Base-by-base conservation (phyloP, 768 basidiomycete species). In the Hydnomerulius pinastri region DNA sequence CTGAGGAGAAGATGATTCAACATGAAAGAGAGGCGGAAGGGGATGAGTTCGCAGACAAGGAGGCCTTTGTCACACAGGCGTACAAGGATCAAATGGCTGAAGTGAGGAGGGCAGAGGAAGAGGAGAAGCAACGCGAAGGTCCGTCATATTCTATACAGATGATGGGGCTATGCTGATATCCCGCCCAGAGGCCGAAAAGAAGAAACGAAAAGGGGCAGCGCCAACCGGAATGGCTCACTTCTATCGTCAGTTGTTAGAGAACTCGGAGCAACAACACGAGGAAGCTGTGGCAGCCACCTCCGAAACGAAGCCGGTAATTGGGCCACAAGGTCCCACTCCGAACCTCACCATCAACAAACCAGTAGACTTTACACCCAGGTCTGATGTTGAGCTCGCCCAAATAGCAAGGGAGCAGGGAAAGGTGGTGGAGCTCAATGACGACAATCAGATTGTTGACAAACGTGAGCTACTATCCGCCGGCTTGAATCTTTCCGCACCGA, bases 1-100 rank as follows among this genome's bases (percentile, higher is more conserved):
- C 97, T 0, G 97, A 99, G 69, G 96, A 98, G 71, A 98, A 98
- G 77, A 88, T 96, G 88, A 87, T 98, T 65, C 90, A 95, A 66
- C 79, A 82, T 37, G 97, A 98, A 68, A 81, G 97, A 18, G 92
- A 95, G 71, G 73, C 79, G 17, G 97, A 99, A 71, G 97, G 97
- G 0, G 94, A 94, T 54, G 81, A 93, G 66, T 99, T 92, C 66
- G 79, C 79, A 49, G 97, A 92, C 73, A 98, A 95, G 74, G 97
- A 98, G 47, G 78, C 85, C n/a, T 99, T 98, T 61, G 96, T 98
- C 43, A 99, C 97, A 1, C 91, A 93, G 62, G 93, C 92, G 20
- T 99, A 99, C 73, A 94, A 93, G 67, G 88, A 91, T 42, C 97
- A 98, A 70, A 90, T 97, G 85, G 94, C 83, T 41, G 90, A 95